Percentiles rank a stretch among this genome's conserved stretches.
These are phyloP conservation scores for Aureococcus anophagefferens DNA, from an alignment of 108 stramenopile genomes.

Conservation along the genomic window DNA sequence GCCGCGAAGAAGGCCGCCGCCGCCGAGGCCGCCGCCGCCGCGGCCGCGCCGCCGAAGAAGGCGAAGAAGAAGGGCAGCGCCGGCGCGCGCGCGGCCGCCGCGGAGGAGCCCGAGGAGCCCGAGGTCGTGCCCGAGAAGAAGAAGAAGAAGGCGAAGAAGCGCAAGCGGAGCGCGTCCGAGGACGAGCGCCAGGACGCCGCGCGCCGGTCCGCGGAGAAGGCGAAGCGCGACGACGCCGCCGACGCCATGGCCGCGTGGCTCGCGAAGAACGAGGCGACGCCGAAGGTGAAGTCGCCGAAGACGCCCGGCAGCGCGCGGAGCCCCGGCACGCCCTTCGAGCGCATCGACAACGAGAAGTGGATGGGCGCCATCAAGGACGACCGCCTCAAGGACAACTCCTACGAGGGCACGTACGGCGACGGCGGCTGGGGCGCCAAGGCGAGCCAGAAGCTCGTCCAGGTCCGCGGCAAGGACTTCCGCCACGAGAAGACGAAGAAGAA, in stretches of 20 bases:
- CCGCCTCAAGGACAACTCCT: conserved; percentile 82
- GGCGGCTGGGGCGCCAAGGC: conserved; percentile 90
- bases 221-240: conserved; percentile 55
- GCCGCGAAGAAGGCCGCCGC: background rate
- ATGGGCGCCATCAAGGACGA: conserved; percentile 71
- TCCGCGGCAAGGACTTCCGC: conserved; percentile 92
- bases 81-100: background rate
- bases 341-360: conserved; percentile 87
- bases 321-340: conserved; percentile 79
- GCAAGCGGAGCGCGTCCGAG: conserved; percentile 32
- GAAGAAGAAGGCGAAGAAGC: conserved; percentile 19
- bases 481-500: conserved; percentile 99
- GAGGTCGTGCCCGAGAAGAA: conserved; percentile 7
- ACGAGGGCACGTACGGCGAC: conserved; percentile 80
- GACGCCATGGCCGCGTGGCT: conserved; percentile 70
- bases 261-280: conserved; percentile 31
- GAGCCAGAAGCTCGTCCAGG: conserved; percentile 75
- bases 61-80: background rate
- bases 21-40: background rate
- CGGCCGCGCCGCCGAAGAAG: background rate
- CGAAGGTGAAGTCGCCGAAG: conserved; percentile 17
- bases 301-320: no score
- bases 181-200: conserved; percentile 30
- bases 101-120: conserved; percentile 7
- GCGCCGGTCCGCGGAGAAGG: conserved; percentile 44